Evolutionary conservation across 805 yeast species (phyloP), one percentile per base, ranked within the genome.

Genomic region (Lachancea quebecensis): DNA sequence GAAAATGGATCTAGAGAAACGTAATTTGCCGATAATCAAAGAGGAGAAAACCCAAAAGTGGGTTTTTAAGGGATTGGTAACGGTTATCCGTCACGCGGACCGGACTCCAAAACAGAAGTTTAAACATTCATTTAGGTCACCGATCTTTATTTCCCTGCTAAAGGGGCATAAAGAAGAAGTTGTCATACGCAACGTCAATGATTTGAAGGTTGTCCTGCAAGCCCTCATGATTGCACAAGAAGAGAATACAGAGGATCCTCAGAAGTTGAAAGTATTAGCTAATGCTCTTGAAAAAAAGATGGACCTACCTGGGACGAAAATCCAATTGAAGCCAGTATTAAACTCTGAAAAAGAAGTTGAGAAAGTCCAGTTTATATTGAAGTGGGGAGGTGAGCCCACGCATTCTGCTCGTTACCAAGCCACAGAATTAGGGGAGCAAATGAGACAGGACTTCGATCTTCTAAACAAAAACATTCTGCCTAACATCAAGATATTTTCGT

Each of bases 341-440:
- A 75, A 76, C 55, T 68, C 71, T 11, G 81, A 77, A 34, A 81
- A 77, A 32, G 80, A 82, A 30, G 93, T 93, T 16, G 97, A 91
- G 53, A 93, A 93, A 62, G 97, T 91, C 18, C 99, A 93, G 65
- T 81, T 93, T 51, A 95, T 93, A 50, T 72, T 93, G 56, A 93
- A 93, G 64, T 93, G 99, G 99, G 99, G 99, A 56, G 99, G 99
- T 51, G 99, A 93, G 65, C 97, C 99, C 5, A 93, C 99, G 1
- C 99, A 93, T 64, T 89, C 97, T 10, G 97, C 98, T 2, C 78
- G 82, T 51, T 85, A 88, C 62, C 99, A 93, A 68, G 95, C 96
- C 1, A 77, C 82, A 27, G 99, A 93, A 65, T 78, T 93, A 15
- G 99, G 99, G 43, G 98, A 91, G 60, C 96, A 90, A 66, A 76